phyloP scores from a whole-genome alignment of 2,329 filamentous ascomycete species.

The Colletotrichum filicis region DNA sequence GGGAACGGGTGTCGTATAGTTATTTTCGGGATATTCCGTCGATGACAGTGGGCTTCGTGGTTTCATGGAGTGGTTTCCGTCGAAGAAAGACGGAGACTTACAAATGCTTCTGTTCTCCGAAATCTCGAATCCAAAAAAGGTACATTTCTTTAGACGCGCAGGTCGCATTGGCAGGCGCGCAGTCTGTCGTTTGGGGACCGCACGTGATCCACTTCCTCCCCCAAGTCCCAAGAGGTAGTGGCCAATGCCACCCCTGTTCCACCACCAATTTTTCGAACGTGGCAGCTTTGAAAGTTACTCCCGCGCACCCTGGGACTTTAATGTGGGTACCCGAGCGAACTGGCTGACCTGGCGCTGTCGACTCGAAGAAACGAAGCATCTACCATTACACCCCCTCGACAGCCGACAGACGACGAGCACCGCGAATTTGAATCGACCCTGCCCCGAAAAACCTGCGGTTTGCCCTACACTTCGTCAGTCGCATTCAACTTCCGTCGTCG shows the following conservation, averaged over 20 bases:
- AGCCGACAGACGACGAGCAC: constrained; percentile 6
- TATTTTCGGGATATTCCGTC: background rate
- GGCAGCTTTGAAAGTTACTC: constrained; percentile 55
- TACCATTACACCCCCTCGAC: constrained; percentile 14
- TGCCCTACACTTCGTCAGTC: background rate
- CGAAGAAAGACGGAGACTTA: background rate
- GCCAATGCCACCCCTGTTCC: constrained; percentile 41
- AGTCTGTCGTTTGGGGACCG: background rate
- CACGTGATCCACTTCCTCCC: constrained; percentile 27
- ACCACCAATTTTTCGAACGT: constrained; percentile 58
- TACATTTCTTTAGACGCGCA: constrained; percentile 8
- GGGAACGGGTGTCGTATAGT: constrained; percentile 6
- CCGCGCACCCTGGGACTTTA: constrained; percentile 35
- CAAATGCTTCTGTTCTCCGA: background rate
- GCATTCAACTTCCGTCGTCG: background rate
- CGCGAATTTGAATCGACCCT: background rate
- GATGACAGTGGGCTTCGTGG: background rate
- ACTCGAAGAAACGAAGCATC: constrained; percentile 30
- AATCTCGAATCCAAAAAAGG: background rate
- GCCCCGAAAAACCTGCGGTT: background rate
- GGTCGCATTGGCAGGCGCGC: constrained; percentile 13
- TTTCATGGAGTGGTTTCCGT: background rate
- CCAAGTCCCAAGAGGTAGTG: background rate
- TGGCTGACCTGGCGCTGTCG: constrained; percentile 32
- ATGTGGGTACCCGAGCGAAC: constrained; percentile 30